Percentiles rank a stretch among this genome's conserved stretches.
Evolutionary conservation across 2,329 filamentous ascomycete genomes (phyloP).

Genomic region (Akanthomyces dipterigenus): DNA sequence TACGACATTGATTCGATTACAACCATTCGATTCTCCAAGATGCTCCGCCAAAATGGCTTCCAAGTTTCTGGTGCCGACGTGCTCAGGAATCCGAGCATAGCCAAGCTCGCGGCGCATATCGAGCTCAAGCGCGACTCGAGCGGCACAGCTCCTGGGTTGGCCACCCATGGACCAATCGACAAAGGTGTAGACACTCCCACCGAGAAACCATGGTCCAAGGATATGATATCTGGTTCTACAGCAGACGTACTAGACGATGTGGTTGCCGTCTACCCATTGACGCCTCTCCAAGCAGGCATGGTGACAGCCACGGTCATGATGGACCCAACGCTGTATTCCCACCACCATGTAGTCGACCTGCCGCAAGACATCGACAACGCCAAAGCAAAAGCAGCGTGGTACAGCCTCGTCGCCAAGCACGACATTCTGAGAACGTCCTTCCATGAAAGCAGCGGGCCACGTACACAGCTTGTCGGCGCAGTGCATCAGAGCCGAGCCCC

Average conservation of each 20-base stretch:
- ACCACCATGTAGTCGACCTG: slow-evolving; percentile 14
- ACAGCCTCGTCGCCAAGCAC: slow-evolving; percentile 13
- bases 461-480: slow-evolving; percentile 7
- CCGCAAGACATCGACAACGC: slow-evolving; percentile 8
- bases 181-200: neutral
- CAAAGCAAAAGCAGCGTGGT: slow-evolving; percentile 15
- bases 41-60: slow-evolving; percentile 22
- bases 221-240: neutral
- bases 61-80: slow-evolving; percentile 27
- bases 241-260: slow-evolving; percentile 12
- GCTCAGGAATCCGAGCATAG: slow-evolving; percentile 26
- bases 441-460: slow-evolving; percentile 12
- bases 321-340: slow-evolving; percentile 17
- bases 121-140: neutral
- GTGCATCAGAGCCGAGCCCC: slow-evolving; percentile 1
- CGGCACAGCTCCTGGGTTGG: neutral
- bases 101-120: slow-evolving; percentile 15
- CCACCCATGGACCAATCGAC: neutral
- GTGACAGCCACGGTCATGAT: slow-evolving; percentile 15
- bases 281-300: slow-evolving; percentile 18
- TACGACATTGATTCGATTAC: slow-evolving; percentile 27
- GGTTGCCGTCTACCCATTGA: slow-evolving; percentile 20
- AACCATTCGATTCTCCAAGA: slow-evolving; percentile 26
- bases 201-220: slow-evolving; percentile 5
- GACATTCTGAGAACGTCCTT: slow-evolving; percentile 23